These are phyloP conservation scores for Candolleomyces aberdarensis DNA, from an alignment of 768 basidiomycete species.

Conservation along the genomic window DNA sequence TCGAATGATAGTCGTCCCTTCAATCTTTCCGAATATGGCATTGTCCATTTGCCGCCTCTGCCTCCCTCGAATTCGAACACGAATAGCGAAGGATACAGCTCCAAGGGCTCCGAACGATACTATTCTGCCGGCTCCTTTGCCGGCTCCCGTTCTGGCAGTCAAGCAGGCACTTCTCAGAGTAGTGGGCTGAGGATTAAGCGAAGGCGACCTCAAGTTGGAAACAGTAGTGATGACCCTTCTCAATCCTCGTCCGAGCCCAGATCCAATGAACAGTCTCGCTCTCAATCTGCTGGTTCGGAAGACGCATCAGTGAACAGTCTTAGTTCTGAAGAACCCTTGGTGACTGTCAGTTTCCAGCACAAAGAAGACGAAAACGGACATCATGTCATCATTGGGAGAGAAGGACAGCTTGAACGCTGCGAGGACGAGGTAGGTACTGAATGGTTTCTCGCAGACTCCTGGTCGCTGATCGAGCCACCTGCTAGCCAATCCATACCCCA, in stretches of 20 bases:
- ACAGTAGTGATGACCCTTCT: background rate
- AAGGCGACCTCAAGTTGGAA: background rate
- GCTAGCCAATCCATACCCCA: slow-evolving; percentile 74
- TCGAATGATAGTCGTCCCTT: slow-evolving; percentile 20
- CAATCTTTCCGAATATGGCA: slow-evolving; percentile 38
- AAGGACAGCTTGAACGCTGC: slow-evolving; percentile 61
- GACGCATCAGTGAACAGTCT: slow-evolving; percentile 10
- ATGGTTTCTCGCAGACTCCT: background rate
- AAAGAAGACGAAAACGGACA: slow-evolving; percentile 61
- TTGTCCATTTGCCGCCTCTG: slow-evolving; percentile 35
- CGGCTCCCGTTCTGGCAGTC: background rate
- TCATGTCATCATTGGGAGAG: slow-evolving; percentile 66
- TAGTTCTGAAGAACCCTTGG: slow-evolving; percentile 28
- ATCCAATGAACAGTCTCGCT: slow-evolving; percentile 6
- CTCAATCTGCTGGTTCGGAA: slow-evolving; percentile 5
- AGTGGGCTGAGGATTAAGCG: background rate
- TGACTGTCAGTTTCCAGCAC: slow-evolving; percentile 68
- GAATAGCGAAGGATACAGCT: slow-evolving; percentile 10
- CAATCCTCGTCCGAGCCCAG: background rate
- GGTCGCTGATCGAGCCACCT: background rate
- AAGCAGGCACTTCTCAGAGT: background rate
- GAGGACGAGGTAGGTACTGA: slow-evolving; percentile 66
- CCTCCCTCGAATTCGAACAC: slow-evolving; percentile 23
- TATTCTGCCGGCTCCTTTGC: background rate
- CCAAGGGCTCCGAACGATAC: background rate